Conservation (phyloP, 2,329 filamentous ascomycete species). For the Epichloe bromicola region DNA sequence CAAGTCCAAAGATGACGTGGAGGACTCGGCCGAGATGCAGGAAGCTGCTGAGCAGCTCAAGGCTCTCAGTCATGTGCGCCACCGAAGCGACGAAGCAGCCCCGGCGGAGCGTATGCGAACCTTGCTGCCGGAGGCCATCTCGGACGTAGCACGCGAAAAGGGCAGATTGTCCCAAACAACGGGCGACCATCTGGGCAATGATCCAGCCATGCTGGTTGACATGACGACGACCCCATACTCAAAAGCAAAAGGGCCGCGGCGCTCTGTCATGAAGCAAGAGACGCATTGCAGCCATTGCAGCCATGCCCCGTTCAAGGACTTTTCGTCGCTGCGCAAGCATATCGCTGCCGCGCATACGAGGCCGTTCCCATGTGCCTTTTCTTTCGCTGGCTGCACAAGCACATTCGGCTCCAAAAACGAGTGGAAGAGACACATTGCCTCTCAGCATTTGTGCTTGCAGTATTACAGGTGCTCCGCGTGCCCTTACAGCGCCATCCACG, state of each 20-base stretch:
- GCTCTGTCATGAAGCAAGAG: slow-evolving; percentile 44
- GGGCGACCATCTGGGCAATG: slow-evolving; percentile 19
- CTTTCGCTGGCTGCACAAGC: slow-evolving; percentile 68
- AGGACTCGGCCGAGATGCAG: slow-evolving; percentile 57
- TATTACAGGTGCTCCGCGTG: slow-evolving; percentile 54
- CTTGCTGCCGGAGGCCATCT: slow-evolving; percentile 25
- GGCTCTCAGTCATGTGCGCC: slow-evolving; percentile 49
- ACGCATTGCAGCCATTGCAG: slow-evolving; percentile 48
- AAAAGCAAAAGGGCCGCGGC: slow-evolving; percentile 29
- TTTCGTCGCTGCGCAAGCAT: slow-evolving; percentile 52
- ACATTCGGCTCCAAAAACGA: slow-evolving; percentile 91
- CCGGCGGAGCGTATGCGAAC: slow-evolving; percentile 22
- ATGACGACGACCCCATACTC: slow-evolving; percentile 14
- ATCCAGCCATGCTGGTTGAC: slow-evolving; percentile 12
- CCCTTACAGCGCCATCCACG: slow-evolving; percentile 37
- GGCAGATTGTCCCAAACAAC: slow-evolving; percentile 19
- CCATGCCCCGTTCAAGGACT: slow-evolving; percentile 54
- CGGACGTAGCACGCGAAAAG: slow-evolving; percentile 17
- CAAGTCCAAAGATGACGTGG: slow-evolving; percentile 26
- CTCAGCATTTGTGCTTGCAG: slow-evolving; percentile 67
- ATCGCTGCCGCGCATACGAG: slow-evolving; percentile 56
- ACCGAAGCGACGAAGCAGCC: slow-evolving; percentile 33
- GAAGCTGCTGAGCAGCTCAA: slow-evolving; percentile 55
- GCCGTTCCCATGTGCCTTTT: slow-evolving; percentile 76
- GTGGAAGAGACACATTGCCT: slow-evolving; percentile 91